phyloP scores from a whole-genome alignment of 805 yeast species.

The Kuraishia molischiana region DNA sequence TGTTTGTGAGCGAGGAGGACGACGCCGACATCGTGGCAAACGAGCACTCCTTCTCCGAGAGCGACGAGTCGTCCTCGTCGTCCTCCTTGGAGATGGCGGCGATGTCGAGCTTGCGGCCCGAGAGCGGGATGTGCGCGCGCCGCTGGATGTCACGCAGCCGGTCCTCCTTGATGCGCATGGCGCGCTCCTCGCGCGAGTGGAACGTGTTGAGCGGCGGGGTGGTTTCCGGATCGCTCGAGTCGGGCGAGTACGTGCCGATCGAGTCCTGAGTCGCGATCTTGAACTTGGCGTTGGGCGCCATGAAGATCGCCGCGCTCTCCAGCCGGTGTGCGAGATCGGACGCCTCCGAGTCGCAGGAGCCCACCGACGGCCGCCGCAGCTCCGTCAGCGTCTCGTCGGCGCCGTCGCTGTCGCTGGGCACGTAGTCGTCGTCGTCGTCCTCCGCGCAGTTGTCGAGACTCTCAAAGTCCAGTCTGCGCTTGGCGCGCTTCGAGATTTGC shows the following conservation, averaged over 20 bases:
- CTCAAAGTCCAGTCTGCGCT: slow-evolving; percentile 15
- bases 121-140: slow-evolving; percentile 24
- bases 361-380: not conserved
- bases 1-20: not conserved
- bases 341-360: not conserved
- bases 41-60: not conserved
- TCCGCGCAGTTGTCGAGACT: slow-evolving; percentile 24
- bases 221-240: slow-evolving; percentile 6
- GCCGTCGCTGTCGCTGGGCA: not conserved
- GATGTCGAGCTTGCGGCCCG: slow-evolving; percentile 29
- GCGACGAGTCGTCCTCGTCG: slow-evolving; percentile 2
- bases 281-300: slow-evolving; percentile 9
- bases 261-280: slow-evolving; percentile 13
- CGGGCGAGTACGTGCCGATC: slow-evolving; percentile 18
- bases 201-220: slow-evolving; percentile 1
- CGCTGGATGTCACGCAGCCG: slow-evolving; percentile 17
- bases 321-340: not conserved
- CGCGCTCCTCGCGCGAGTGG: slow-evolving; percentile 5
- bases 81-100: slow-evolving; percentile 11
- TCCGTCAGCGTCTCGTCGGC: not conserved
- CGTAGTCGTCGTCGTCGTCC: slow-evolving; percentile 2
- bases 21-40: not conserved
- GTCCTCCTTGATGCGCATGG: slow-evolving; percentile 11
- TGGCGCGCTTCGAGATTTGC: slow-evolving; percentile 4
- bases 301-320: not conserved